Evolutionary conservation across 2,329 filamentous ascomycete genomes (phyloP), one percentile per base, ranked within the genome.

Genomic region (Alternaria ventricosa): DNA sequence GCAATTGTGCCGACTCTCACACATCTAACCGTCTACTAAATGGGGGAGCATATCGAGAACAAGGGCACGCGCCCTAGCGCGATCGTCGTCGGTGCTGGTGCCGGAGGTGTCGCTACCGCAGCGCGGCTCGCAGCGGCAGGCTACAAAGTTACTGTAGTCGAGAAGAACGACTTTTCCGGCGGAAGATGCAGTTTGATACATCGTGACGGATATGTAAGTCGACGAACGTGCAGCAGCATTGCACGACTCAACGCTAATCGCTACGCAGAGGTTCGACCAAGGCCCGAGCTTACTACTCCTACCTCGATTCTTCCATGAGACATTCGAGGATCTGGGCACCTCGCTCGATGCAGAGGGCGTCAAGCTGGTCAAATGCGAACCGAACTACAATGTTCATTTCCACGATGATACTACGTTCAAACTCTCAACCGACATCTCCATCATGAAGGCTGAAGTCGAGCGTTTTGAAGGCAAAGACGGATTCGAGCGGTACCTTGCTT

Each of bases 311-410:
- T 94, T 93, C 82, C 83, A 85, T 27, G 88, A 91, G 79, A 87
- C 88, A 20, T 93, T 93, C 73, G 76, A 81, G 58, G 91, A 93
- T 70, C 85, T 93, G 2, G 89, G 84, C 65, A 93, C 90, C 6
- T 87, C 86, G 10, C 82, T 93, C 12, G 84, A 87, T 65, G 83
- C 82, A 0, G 90, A 92, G 74, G 89, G 88, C n/a, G 85, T 93
- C 1, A 80, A 89, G 51, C 81, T 94, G 5, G 74, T 91, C 23
- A 91, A 90, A 81, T 93, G 91, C 78, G 88, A 92, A 54, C 89
- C 90, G 1, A 94, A 93, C 75, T 93, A 94, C 82, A 87, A 88
- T 58, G 84, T 94, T 63, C 92, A 89, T 85, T 94, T 93, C 75
- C 83, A 87, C 13, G 91, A 93, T 75, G 88, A 88, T 55, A 86